Conservation (phyloP, 139 green algal genomes). For the Mesotaenium endlicherianum region DNA sequence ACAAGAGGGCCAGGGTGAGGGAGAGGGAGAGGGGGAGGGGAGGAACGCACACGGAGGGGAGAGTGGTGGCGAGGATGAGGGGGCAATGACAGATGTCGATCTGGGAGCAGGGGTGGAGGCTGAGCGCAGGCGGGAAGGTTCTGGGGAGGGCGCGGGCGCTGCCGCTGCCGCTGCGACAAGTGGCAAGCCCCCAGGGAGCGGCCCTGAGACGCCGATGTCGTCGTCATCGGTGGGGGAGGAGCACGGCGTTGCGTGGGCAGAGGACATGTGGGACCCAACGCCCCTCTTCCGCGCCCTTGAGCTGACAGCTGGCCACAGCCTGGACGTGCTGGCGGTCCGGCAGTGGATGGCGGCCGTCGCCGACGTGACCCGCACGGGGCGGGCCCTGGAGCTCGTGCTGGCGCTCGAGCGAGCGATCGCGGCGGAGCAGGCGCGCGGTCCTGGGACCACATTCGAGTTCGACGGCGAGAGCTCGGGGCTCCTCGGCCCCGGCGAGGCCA, state of each 20-base stretch:
- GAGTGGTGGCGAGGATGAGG: neutral
- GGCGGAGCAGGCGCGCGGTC: conserved; percentile 16
- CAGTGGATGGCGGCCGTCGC: neutral
- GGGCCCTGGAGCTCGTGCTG: conserved; percentile 14
- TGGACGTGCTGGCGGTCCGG: conserved; percentile 10
- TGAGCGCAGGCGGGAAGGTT: neutral
- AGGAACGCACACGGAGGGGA: neutral
- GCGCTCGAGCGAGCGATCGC: conserved; percentile 27
- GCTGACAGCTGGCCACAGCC: conserved; percentile 9
- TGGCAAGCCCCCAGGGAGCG: no score
- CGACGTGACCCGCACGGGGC: neutral
- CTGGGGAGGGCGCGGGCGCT: neutral
- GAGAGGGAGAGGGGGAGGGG: neutral
- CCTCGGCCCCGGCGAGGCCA: conserved; percentile 41
- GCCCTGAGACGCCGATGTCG: no score
- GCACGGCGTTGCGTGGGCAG: neutral
- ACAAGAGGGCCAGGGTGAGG: neutral
- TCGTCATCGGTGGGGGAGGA: no score
- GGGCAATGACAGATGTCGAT: neutral
- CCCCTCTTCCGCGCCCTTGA: conserved; percentile 21
- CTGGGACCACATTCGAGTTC: conserved; percentile 44
- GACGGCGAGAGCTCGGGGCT: conserved; percentile 54
- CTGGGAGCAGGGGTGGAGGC: neutral
- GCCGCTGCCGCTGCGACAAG: no score
- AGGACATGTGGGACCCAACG: conserved; percentile 14